phyloP scores from a whole-genome alignment of 306 rosid genomes.

The Ziziphus jujuba region DNA sequence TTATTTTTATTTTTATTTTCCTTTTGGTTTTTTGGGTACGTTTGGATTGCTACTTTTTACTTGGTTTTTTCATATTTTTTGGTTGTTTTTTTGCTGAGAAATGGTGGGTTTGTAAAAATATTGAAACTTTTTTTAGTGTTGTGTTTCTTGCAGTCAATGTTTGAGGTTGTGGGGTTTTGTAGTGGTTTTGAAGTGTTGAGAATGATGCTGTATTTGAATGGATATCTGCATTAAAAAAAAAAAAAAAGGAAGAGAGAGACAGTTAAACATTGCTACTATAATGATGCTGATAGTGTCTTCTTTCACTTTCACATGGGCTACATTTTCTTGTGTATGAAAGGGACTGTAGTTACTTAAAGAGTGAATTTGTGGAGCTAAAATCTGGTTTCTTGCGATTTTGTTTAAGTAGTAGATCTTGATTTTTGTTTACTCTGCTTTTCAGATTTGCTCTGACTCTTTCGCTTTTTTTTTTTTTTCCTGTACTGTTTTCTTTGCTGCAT shows the following conservation, averaged over 20 bases:
- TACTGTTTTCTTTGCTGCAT: not conserved
- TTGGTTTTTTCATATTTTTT: not conserved
- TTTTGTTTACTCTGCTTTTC: not conserved
- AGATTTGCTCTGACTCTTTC: not conserved
- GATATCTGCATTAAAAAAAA: too few species aligned
- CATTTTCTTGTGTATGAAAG: too few species aligned
- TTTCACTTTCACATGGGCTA: too few species aligned
- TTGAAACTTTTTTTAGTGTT: too few species aligned
- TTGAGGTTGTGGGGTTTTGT: too few species aligned
- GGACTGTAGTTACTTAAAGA: too few species aligned
- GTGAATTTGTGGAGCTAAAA: not conserved
- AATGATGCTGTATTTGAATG: too few species aligned
- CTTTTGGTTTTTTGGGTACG: not conserved
- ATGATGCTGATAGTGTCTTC: too few species aligned
- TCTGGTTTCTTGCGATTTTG: not conserved
- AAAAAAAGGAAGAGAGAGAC: too few species aligned
- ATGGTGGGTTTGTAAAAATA: not conserved
- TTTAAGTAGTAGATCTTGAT: not conserved
- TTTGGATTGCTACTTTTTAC: not conserved
- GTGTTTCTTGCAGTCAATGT: not conserved
- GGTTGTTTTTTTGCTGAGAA: not conserved
- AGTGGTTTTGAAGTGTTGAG: too few species aligned
- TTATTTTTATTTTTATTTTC: too few species aligned
- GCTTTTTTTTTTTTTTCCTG: not conserved
- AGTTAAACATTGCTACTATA: too few species aligned